Evolutionary conservation across 768 basidiomycete species (phyloP).

Genomic region (Dacryopinax primogenitus): DNA sequence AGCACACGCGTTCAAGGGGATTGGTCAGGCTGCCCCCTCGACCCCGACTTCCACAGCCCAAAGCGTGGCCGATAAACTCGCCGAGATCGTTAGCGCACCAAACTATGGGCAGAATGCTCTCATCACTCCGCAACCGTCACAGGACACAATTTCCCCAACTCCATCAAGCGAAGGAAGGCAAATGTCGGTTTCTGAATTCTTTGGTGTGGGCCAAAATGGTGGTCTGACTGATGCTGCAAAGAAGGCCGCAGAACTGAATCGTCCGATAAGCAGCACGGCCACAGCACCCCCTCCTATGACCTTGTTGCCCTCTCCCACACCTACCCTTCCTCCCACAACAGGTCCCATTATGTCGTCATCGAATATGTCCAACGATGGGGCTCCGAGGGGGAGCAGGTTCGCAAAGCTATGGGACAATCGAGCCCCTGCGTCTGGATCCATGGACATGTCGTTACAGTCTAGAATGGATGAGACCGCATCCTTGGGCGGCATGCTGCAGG

Average conservation of each 20-base stretch:
- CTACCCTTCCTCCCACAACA: neutral
- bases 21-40: neutral
- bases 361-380: neutral
- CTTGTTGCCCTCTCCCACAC: neutral
- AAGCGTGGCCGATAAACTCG: neutral
- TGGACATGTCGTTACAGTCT: neutral
- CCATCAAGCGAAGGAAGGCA: neutral
- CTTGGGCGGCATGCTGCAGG: neutral
- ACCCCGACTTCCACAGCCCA: neutral
- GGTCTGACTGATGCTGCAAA: neutral
- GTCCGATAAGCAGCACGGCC: neutral
- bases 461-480: neutral
- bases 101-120: neutral
- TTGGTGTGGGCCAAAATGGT: neutral
- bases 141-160: neutral
- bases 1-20: neutral
- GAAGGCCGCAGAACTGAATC: slow-evolving; percentile 1
- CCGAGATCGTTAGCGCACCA: neutral
- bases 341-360: neutral
- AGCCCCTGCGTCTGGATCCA: neutral
- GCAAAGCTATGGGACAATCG: slow-evolving; percentile 3
- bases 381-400: slow-evolving; percentile 4
- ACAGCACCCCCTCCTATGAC: neutral
- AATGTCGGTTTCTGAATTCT: neutral
- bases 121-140: neutral